Conservation (phyloP, 2,329 filamentous ascomycete genomes). For the Arthrobotrys megalospora region DNA sequence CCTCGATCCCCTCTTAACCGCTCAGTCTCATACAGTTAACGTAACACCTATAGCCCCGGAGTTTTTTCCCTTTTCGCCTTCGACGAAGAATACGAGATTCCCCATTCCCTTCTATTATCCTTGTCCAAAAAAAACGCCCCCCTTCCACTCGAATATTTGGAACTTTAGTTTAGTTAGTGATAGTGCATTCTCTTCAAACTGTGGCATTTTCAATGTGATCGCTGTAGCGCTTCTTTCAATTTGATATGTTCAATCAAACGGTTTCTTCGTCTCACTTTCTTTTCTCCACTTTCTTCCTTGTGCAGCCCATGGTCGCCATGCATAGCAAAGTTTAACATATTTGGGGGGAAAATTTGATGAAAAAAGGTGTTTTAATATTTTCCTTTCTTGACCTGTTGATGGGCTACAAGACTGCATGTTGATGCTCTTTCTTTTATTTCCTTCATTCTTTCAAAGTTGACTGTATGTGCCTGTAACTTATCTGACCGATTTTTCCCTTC, state of each 20-base stretch:
- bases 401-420: no score
- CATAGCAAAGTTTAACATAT: no score
- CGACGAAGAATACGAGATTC: constrained; percentile 22
- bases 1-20: constrained; percentile 17
- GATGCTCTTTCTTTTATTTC: no score
- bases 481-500: no score
- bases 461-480: no score
- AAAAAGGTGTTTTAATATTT: no score
- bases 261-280: no score
- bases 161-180: constrained; percentile 17
- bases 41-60: constrained; percentile 51
- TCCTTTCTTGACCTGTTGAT: no score
- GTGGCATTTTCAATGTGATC: constrained; percentile 30
- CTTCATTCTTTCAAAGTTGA: no score
- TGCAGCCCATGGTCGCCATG: no score
- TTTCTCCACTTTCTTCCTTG: no score
- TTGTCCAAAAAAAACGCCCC: constrained; percentile 16
- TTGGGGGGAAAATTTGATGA: no score
- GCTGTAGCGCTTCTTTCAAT: constrained; percentile 22
- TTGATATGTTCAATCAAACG: neutral
- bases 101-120: constrained; percentile 20
- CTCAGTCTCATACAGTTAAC: constrained; percentile 35
- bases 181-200: constrained; percentile 25
- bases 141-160: constrained; percentile 15
- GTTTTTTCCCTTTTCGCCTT: constrained; percentile 35